Percentiles rank a stretch among this genome's conserved stretches.
Conservation (phyloP, 768 basidiomycete species). For the Lactarius hatsudake region DNA sequence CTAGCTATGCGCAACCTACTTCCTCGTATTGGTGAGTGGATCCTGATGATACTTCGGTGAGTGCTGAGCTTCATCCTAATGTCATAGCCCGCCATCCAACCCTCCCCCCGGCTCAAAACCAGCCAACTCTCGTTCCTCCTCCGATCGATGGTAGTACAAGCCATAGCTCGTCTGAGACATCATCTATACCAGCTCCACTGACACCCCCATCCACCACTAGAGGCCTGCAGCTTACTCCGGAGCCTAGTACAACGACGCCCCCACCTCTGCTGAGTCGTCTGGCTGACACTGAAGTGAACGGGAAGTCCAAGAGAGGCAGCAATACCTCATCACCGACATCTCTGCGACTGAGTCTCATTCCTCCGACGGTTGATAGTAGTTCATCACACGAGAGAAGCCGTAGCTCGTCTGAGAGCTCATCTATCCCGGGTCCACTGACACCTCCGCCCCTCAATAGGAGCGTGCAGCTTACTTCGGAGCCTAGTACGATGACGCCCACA, state of each 20-base stretch:
- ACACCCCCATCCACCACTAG: not conserved
- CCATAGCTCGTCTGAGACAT: not conserved
- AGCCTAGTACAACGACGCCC: not conserved
- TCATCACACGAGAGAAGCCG: not conserved
- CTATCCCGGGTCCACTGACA: not conserved
- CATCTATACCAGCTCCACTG: not conserved
- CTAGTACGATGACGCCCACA: not conserved
- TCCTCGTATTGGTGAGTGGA: conserved; percentile 5
- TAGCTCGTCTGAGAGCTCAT: not conserved
- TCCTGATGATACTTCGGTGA: not conserved
- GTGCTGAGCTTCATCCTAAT: not conserved
- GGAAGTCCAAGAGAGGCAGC: not conserved
- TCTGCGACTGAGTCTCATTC: not conserved
- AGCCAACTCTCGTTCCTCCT: not conserved
- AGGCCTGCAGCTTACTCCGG: not conserved
- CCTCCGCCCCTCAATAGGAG: not conserved
- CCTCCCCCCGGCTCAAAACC: not conserved
- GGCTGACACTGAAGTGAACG: not conserved
- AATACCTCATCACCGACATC: not conserved
- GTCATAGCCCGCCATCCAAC: not conserved
- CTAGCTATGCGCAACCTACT: not conserved
- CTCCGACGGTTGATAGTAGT: not conserved
- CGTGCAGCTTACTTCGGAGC: not conserved
- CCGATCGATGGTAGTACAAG: not conserved
- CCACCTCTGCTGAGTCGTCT: not conserved